phyloP scores from a whole-genome alignment of 108 stramenopile genomes.

The Skeletonema grethae region DNA sequence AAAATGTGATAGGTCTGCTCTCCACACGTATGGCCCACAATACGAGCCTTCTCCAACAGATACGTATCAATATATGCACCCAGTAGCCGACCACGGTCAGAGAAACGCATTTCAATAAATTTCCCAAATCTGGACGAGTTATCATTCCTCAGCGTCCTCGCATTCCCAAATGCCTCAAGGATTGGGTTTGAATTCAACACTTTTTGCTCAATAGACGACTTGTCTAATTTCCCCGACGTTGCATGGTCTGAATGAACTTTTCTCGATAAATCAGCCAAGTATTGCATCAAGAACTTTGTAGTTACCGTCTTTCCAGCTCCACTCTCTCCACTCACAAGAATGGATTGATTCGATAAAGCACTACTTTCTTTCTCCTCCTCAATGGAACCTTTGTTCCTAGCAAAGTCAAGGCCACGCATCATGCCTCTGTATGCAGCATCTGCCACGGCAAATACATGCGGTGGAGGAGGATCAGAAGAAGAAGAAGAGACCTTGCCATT shows the following conservation, averaged over 20 bases:
- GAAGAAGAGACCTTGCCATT: constrained; percentile 6
- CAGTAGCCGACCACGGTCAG: constrained; percentile 52
- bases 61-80: constrained; percentile 85
- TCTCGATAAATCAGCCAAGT: constrained; percentile 71
- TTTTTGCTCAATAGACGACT: constrained; percentile 57
- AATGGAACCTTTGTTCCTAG: constrained; percentile 31
- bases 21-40: constrained; percentile 68
- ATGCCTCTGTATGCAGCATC: constrained; percentile 90
- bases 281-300: constrained; percentile 87
- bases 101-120: constrained; percentile 85
- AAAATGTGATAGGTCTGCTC: constrained; percentile 96
- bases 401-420: constrained; percentile 52
- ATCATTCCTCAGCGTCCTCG: constrained; percentile 80
- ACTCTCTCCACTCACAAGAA: constrained; percentile 80
- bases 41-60: constrained; percentile 82
- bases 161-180: constrained; percentile 90
- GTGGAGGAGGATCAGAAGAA: constrained; percentile 45
- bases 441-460: constrained; percentile 85
- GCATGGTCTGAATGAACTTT: constrained; percentile 23
- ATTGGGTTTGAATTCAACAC: constrained; percentile 84
- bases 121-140: constrained; percentile 96
- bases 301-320: constrained; percentile 91
- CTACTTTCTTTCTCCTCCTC: constrained; percentile 8
- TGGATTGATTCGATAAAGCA: constrained; percentile 47
- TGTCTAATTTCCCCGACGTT: neutral